phyloP scores from a whole-genome alignment of 2,329 filamentous ascomycete genomes.

The Neofusicoccum laricinum region DNA sequence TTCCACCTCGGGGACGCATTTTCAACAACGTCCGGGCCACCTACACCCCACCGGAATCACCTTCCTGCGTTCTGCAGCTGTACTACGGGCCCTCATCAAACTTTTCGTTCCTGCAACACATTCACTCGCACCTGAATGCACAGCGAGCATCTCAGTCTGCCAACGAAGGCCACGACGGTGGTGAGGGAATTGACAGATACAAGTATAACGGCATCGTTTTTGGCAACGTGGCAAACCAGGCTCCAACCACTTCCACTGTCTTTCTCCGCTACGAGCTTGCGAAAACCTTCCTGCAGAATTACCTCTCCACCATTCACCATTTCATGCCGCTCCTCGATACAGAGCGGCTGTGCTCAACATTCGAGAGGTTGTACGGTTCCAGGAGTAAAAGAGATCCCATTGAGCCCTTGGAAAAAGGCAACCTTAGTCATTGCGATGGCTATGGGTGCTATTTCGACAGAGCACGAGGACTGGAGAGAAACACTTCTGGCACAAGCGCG shows the following conservation, averaged over 20 bases:
- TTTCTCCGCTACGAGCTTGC: constrained; percentile 8
- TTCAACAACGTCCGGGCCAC: constrained; percentile 14
- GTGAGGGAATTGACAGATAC: not conserved
- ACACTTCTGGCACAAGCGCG: not conserved
- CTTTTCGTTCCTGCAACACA: constrained; percentile 11
- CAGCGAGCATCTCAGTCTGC: not conserved
- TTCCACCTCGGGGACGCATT: not conserved
- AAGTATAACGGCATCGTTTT: constrained; percentile 7
- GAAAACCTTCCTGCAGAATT: not conserved
- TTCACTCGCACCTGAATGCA: not conserved
- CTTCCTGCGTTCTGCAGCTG: not conserved
- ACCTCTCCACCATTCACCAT: not conserved
- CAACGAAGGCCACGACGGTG: not conserved
- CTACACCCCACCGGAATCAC: not conserved
- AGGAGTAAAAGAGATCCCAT: not conserved
- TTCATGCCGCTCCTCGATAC: not conserved
- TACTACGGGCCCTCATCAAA: constrained; percentile 13
- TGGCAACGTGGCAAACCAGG: not conserved
- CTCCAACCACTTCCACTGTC: not conserved
- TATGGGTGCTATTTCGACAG: not conserved
- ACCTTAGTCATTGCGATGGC: not conserved
- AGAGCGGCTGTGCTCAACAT: not conserved
- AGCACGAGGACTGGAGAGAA: not conserved
- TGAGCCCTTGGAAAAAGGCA: not conserved
- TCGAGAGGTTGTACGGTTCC: not conserved